phyloP scores from a whole-genome alignment of 768 basidiomycete genomes.

The Mrakia gelida region DNA sequence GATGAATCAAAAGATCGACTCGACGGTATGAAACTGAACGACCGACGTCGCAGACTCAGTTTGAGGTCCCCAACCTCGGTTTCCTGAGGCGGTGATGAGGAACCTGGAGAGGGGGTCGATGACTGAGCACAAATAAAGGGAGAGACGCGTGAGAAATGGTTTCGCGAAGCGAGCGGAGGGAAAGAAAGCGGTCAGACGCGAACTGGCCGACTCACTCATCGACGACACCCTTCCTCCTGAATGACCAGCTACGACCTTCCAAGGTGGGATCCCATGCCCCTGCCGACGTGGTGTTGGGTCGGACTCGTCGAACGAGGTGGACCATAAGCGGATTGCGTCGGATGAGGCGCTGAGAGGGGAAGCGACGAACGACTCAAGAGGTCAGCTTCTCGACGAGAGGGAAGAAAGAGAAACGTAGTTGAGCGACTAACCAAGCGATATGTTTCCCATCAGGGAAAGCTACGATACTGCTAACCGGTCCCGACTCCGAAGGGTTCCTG shows the following conservation, averaged over 20 bases:
- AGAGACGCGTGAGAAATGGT: background rate
- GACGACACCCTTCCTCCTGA: conserved; percentile 91
- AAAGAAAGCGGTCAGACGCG: background rate
- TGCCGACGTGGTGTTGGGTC: conserved; percentile 50
- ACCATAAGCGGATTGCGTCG: conserved; percentile 92
- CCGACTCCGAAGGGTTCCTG: conserved; percentile 79
- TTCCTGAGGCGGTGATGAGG: conserved; percentile 85
- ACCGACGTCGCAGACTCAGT: conserved; percentile 65
- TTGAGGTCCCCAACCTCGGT: conserved; percentile 90
- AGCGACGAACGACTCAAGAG: too few species aligned
- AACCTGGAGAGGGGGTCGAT: conserved; percentile 79
- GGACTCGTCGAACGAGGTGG: conserved; percentile 72
- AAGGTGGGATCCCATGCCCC: conserved; percentile 56
- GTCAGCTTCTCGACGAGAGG: too few species aligned
- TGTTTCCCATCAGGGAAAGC: conserved; percentile 89
- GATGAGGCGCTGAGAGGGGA: conserved; percentile 65
- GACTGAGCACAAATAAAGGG: conserved; percentile 51
- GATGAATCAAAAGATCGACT: conserved; percentile 36
- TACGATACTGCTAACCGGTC: conserved; percentile 84
- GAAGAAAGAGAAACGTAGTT: too few species aligned
- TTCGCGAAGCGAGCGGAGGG: too few species aligned
- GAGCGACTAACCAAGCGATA: conserved; percentile 68
- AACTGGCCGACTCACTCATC: conserved; percentile 82
- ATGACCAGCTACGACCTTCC: conserved; percentile 93
- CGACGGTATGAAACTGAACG: conserved; percentile 87